Evolutionary conservation across 768 basidiomycete genomes (phyloP), one percentile per base, ranked within the genome.

Genomic region (Podaxis mareebaensis): DNA sequence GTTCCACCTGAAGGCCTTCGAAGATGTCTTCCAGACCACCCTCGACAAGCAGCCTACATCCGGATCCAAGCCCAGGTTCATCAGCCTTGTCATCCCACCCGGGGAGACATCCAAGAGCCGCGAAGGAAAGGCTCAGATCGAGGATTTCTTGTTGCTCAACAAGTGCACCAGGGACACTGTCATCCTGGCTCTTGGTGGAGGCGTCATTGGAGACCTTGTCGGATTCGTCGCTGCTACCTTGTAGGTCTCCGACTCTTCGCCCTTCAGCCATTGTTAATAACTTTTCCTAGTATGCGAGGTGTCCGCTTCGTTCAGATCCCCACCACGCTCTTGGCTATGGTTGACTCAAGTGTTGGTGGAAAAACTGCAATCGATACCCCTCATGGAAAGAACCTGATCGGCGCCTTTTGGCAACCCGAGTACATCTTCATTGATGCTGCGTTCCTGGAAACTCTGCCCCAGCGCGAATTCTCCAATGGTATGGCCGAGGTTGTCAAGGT

Each of bases 361-460:
- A 99, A 98, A 81, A 99, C 97, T 0, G 96, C 97, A n/a, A 95
- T 99, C 65, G 97, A 99, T 73, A 98, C 96, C 0, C 95, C 94
- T 2, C 93, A 95, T 66, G 97, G 97, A 60, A 99, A 99, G 80
- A 99, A 99, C 76, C 85, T 99, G 67, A 94, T 99, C 67, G 97
- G 97, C 63, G 92, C 96, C 4, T 99, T 99, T 81, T 95, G 95
- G 93, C 96, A 99, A 76, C 97, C 97, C 0, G 87, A 92, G 69
- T 98, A 90, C 79, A 90, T 99, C 72, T 99, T 99, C 77, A 96
- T 98, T 67, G 97, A 99, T 73, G 91, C 93, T 26, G 91, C 96
- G 1, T 96, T 97, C 82, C 85, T 99, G 61, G 93, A 95, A 71
- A 95, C 93, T 1, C 87, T 99, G 2, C 96, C 96, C 0, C 76